Conservation (phyloP, 2,329 filamentous ascomycete genomes). For the Mariannaea elegans region DNA sequence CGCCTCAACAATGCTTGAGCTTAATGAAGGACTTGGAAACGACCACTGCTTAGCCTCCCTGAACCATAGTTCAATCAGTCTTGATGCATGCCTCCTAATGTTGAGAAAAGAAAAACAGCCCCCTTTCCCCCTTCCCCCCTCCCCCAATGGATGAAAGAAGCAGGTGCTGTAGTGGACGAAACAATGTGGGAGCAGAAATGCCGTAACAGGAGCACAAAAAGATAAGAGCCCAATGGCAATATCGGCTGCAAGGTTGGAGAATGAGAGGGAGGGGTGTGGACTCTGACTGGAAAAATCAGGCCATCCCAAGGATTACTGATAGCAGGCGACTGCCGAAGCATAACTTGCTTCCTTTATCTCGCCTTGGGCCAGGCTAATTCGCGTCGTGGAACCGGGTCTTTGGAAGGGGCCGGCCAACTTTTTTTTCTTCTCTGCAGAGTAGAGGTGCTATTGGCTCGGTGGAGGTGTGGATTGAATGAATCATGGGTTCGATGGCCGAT, state of each 20-base stretch:
- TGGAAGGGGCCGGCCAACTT: slow-evolving; percentile 3
- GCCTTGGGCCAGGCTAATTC: slow-evolving; percentile 2
- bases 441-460: slow-evolving; percentile 7
- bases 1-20: slow-evolving; percentile 1
- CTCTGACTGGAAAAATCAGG: slow-evolving; percentile 8
- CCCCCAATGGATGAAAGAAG: slow-evolving; percentile 15
- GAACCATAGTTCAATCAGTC: slow-evolving; percentile 4
- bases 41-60: neutral
- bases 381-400: slow-evolving; percentile 1
- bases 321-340: slow-evolving; percentile 19
- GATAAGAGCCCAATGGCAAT: slow-evolving; percentile 19
- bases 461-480: slow-evolving; percentile 9
- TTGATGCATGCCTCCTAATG: slow-evolving; percentile 6
- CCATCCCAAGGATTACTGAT: slow-evolving; percentile 14
- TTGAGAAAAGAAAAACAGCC: slow-evolving; percentile 14
- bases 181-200: slow-evolving; percentile 13
- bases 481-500: slow-evolving; percentile 11
- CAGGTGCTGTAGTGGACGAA: slow-evolving; percentile 15
- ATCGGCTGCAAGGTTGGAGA: slow-evolving; percentile 26
- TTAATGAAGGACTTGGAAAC: slow-evolving; percentile 8
- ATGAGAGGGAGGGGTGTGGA: slow-evolving; percentile 3
- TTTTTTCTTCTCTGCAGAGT: neutral
- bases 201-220: neutral
- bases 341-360: slow-evolving; percentile 10
- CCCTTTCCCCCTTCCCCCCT: too few species aligned